A percentile compares a stretch with the other conserved stretches of the same genome.
Evolutionary conservation across 768 basidiomycete species (phyloP).

Genomic region (Suillus hirtellus): DNA sequence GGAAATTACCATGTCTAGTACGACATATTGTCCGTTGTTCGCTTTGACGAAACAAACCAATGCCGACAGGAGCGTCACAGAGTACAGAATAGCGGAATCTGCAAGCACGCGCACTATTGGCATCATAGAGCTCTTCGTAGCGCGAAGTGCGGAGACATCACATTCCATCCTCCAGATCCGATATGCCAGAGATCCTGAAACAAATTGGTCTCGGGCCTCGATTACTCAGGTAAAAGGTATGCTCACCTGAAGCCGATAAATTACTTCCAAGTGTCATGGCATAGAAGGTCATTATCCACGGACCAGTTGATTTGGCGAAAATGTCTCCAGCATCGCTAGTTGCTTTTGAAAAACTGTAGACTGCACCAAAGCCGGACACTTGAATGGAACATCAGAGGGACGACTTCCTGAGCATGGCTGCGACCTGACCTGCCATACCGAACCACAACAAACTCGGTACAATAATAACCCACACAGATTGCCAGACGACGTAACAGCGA

Average conservation of each 20-base stretch:
- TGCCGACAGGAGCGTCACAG: not conserved
- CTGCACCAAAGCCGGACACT: not conserved
- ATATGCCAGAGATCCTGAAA: not conserved
- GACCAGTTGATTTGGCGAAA: constrained; percentile 8
- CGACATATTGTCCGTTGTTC: not conserved
- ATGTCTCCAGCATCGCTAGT: not conserved
- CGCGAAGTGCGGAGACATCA: not conserved
- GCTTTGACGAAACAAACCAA: not conserved
- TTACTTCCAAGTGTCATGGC: constrained; percentile 9
- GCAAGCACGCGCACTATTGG: no score
- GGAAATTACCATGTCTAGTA: not conserved
- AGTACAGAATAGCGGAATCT: not conserved
- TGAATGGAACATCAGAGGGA: not conserved
- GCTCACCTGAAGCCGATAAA: constrained; percentile 7
- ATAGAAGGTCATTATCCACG: constrained; percentile 9
- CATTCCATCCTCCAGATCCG: not conserved
- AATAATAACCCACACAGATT: not conserved
- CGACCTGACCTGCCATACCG: constrained; percentile 9
- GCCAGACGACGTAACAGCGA: not conserved
- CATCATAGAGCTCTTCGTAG: not conserved
- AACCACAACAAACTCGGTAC: not conserved
- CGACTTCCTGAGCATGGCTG: not conserved
- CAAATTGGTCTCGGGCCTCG: not conserved
- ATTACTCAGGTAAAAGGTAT: not conserved
- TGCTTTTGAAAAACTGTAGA: constrained; percentile 12